Conservation (phyloP, 1,284 basidiomycete genomes). For the Melampsora occidentalis region DNA sequence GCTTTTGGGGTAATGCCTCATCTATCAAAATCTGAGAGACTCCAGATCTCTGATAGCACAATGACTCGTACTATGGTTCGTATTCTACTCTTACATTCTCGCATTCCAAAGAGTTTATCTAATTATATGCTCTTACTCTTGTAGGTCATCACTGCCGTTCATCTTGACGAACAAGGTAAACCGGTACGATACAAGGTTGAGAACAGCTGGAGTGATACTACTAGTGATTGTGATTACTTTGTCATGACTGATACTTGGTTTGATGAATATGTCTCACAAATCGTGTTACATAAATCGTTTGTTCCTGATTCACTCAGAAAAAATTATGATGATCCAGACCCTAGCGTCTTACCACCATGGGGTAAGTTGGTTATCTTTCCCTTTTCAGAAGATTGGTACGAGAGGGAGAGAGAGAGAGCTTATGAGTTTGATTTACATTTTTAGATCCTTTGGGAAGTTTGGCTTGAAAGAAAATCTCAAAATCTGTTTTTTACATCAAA, state of each 20-base stretch:
- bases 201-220: slow-evolving; percentile 84
- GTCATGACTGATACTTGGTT: slow-evolving; percentile 77
- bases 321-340: slow-evolving; percentile 69
- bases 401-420: too few species aligned
- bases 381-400: not conserved
- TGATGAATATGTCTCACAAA: slow-evolving; percentile 79
- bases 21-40: slow-evolving; percentile 76
- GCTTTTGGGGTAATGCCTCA: slow-evolving; percentile 63
- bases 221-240: slow-evolving; percentile 82
- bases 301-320: slow-evolving; percentile 74
- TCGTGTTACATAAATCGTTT: slow-evolving; percentile 69
- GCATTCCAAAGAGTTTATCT: too few species aligned
- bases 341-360: slow-evolving; percentile 73
- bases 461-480: slow-evolving; percentile 44
- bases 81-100: not conserved
- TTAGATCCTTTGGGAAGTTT: slow-evolving; percentile 73
- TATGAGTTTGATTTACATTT: too few species aligned
- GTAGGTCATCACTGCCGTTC: slow-evolving; percentile 87
- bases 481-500: too few species aligned
- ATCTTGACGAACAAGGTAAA: slow-evolving; percentile 70
- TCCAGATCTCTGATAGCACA: slow-evolving; percentile 73
- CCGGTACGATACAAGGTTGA: slow-evolving; percentile 88
- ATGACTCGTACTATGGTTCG: slow-evolving; percentile 78
- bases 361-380: slow-evolving; percentile 16
- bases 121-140: slow-evolving; percentile 44